These are phyloP conservation scores for Leccinum obscurum DNA, from an alignment of 768 basidiomycete species.

Conservation along the genomic window DNA sequence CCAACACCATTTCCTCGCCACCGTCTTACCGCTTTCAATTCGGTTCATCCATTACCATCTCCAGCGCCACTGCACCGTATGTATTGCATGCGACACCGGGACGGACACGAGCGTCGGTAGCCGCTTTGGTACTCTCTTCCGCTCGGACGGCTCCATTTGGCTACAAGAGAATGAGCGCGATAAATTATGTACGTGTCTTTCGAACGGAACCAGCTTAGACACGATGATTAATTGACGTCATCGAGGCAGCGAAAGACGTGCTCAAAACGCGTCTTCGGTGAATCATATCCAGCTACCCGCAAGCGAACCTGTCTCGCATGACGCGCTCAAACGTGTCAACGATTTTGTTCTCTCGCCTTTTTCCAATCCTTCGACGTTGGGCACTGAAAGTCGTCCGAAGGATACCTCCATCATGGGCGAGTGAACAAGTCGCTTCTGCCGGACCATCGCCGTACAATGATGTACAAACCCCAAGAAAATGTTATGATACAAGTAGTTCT, in stretches of 20 bases:
- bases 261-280: constrained; percentile 80
- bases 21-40: constrained; percentile 48
- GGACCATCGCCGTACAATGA: neutral
- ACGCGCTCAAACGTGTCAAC: constrained; percentile 76
- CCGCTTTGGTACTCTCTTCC: constrained; percentile 57
- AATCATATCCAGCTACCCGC: constrained; percentile 74
- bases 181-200: constrained; percentile 23
- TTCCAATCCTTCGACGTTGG: neutral
- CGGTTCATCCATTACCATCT: constrained; percentile 47
- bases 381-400: neutral
- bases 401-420: neutral
- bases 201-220: neutral
- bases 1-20: constrained; percentile 47
- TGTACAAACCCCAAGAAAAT: constrained; percentile 1
- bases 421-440: neutral
- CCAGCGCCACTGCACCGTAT: constrained; percentile 35
- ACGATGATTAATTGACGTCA: neutral
- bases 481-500: neutral
- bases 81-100: constrained; percentile 56
- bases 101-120: constrained; percentile 68
- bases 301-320: constrained; percentile 79
- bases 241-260: constrained; percentile 50
- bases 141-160: constrained; percentile 44
- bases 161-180: constrained; percentile 5
- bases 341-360: constrained; percentile 60